phyloP scores from a whole-genome alignment of 805 yeast species.

The Maudiozyma turicensis region DNA sequence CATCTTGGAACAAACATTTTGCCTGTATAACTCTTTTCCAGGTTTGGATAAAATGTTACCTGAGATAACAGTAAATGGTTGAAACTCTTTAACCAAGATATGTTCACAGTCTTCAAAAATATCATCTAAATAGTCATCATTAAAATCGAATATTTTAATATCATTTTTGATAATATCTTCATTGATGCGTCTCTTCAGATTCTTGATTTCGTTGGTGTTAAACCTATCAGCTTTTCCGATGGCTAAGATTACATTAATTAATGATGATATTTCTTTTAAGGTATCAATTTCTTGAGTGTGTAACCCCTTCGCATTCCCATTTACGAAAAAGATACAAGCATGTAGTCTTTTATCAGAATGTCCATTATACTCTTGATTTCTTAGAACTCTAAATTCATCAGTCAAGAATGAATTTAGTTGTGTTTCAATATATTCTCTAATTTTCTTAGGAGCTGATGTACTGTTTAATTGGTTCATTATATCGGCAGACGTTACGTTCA shows the following conservation, averaged over 20 bases:
- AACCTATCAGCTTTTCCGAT: constrained; percentile 73
- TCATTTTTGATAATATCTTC: constrained; percentile 47
- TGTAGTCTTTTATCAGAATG: constrained; percentile 65
- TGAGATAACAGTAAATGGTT: constrained; percentile 63
- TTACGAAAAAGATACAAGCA: constrained; percentile 67
- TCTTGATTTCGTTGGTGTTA: constrained; percentile 51
- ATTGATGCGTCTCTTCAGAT: constrained; percentile 44
- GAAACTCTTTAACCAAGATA: constrained; percentile 33
- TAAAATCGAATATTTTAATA: constrained; percentile 67
- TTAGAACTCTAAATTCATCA: constrained; percentile 64
- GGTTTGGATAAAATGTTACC: constrained; percentile 30
- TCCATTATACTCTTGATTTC: constrained; percentile 39
- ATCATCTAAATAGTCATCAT: constrained; percentile 33
- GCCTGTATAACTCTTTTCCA: constrained; percentile 31
- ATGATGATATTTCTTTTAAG: constrained; percentile 57
- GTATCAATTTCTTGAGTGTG: constrained; percentile 47
- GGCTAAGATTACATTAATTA: constrained; percentile 78
- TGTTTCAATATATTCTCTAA: constrained; percentile 52
- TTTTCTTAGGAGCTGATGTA: constrained; percentile 37
- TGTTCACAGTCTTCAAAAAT: constrained; percentile 21
- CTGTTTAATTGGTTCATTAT: constrained; percentile 42
- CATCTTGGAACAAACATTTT: constrained; percentile 62
- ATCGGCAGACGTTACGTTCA: constrained; percentile 46
- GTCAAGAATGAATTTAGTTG: constrained; percentile 65
- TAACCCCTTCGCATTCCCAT: constrained; percentile 44